Conservation (phyloP, 441 rosid genomes). For the Gossypium aridum region DNA sequence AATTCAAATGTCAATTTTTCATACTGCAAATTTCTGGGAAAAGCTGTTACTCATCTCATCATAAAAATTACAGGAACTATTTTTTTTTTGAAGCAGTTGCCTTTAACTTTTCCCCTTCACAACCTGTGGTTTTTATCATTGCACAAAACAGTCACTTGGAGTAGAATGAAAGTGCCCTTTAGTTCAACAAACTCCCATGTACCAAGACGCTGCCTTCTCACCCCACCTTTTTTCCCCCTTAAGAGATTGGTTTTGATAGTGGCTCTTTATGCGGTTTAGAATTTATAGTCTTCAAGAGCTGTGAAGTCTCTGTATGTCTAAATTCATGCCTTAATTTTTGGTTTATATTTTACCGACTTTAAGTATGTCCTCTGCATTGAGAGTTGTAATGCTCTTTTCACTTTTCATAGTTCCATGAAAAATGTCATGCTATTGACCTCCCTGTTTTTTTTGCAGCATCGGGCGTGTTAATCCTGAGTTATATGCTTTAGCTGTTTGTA, state of each 20-base stretch:
- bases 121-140: background rate
- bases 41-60: background rate
- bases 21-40: background rate
- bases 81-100: background rate
- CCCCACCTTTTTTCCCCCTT: background rate
- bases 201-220: background rate
- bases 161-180: background rate
- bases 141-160: background rate
- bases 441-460: slow-evolving; percentile 46
- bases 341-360: background rate
- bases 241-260: background rate
- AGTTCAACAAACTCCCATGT: background rate
- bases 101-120: background rate
- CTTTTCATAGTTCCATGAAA: background rate
- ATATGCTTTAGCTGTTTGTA: slow-evolving; percentile 73
- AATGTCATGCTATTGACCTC: background rate
- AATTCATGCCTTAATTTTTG: background rate
- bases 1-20: background rate
- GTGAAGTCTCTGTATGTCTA: background rate
- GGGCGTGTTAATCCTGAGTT: slow-evolving; percentile 93
- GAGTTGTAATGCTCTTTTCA: background rate
- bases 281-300: background rate
- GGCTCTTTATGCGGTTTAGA: background rate
- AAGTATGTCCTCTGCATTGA: background rate
- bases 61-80: background rate